A percentile compares a stretch with the other conserved stretches of the same genome.
Conservation (phyloP, 352 stramenopile genomes). For the Phytophthora parvispora region DNA sequence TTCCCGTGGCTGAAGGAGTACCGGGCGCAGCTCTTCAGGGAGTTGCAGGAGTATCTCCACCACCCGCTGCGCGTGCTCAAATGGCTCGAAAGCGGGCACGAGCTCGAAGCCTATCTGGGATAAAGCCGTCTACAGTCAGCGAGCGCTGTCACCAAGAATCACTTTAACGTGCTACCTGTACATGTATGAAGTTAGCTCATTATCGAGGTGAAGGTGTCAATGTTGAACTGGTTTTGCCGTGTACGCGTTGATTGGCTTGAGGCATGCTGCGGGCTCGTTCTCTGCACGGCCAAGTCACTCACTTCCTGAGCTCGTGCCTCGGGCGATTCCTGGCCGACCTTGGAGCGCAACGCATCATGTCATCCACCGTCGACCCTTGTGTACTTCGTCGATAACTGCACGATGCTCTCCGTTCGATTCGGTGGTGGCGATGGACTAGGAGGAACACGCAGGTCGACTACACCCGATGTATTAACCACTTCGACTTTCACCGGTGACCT, state of each 20-base stretch:
- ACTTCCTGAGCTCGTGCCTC: conserved; percentile 41
- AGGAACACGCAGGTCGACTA: background rate
- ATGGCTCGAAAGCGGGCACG: conserved; percentile 25
- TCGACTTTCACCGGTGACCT: conserved; percentile 8
- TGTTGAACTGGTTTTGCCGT: conserved; percentile 20
- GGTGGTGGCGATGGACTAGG: conserved; percentile 22
- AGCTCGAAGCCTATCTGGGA: conserved; percentile 29
- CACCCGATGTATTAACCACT: conserved; percentile 7
- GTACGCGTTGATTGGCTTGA: conserved; percentile 32
- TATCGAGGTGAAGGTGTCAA: background rate
- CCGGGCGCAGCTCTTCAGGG: conserved; percentile 23
- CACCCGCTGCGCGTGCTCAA: conserved; percentile 25
- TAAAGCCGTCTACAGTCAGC: conserved; percentile 3
- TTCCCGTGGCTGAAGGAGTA: conserved; percentile 32
- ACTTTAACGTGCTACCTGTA: background rate
- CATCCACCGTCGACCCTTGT: conserved; percentile 7
- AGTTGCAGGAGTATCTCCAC: conserved; percentile 33
- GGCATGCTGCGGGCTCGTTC: conserved; percentile 24
- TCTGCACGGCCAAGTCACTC: conserved; percentile 31
- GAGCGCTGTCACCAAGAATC: too few species aligned
- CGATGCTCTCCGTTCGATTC: conserved; percentile 2
- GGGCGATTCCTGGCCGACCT: conserved; percentile 10
- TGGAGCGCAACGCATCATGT: conserved; percentile 17
- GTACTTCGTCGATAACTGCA: conserved; percentile 7
- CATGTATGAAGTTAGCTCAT: too few species aligned